Base-by-base conservation (phyloP, 257 asterid genomes). In the Solanum rostratum region DNA sequence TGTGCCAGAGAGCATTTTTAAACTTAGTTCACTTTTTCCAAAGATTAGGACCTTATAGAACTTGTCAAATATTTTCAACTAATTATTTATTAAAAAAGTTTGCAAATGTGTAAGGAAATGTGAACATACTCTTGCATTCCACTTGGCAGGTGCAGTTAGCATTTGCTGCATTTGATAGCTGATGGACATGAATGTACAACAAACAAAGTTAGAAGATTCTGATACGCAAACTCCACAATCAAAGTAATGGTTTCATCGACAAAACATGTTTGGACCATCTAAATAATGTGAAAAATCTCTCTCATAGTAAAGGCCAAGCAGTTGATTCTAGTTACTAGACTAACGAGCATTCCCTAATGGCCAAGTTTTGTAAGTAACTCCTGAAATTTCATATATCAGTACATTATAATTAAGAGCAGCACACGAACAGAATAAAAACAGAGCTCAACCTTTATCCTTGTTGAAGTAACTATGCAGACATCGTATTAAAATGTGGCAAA, bases 111-210 rank as follows among this genome's bases (percentile, higher is more conserved):
- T 45, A 63, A 79, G 24, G 39, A 70, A 81, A 74, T 80, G 45
- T 18, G 59, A 45, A 76, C 91, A 12, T 84, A 90, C 92, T 83
- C 41, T 84, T 70, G 68, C 80, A 29, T 68, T 65, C 83, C 57
- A 85, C 84, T 39, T 76, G 1, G 71, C 43, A 41, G 20, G 65
- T 43, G 9, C 37, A 14, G 20, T 43, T 71, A 55, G 24, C 10
- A 30, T 68, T 33, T 33, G 76, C 24, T 68, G 80, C 81, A 46
- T 45, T 14, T 49, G 59, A 74, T 24, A 45, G 85, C 94, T 91
- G 92, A 89, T 84, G 80, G 60, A 86, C 74, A 43, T 37, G 22
- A 82, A 73, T 30, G 20, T 53, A 82, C 14, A 70, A 52, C 83
- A 80, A 46, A 69, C 24, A 66, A 62, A 65, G 59, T 9, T 80